These are phyloP conservation scores for Quercus ilex DNA, from an alignment of 306 rosid species.

Conservation along the genomic window DNA sequence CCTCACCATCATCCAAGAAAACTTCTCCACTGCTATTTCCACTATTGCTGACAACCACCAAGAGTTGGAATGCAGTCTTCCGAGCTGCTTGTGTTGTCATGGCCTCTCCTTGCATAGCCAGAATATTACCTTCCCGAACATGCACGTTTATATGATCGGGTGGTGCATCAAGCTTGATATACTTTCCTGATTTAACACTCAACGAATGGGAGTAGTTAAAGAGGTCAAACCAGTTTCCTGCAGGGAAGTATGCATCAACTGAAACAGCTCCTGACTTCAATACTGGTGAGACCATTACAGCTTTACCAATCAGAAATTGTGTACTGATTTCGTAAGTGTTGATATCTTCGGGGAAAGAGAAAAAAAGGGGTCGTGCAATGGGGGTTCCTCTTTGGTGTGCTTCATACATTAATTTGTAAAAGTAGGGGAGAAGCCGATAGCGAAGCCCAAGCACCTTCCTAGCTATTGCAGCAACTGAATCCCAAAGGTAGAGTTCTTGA, in stretches of 20 bases:
- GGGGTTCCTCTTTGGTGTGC: constrained; percentile 72
- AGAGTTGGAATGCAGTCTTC: constrained; percentile 55
- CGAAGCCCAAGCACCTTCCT: constrained; percentile 81
- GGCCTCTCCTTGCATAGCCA: constrained; percentile 75
- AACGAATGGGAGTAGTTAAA: constrained; percentile 61
- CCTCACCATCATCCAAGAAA: constrained; percentile 80
- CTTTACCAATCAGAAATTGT: constrained; percentile 74
- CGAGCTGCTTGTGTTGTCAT: constrained; percentile 47
- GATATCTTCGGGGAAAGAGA: constrained; percentile 81
- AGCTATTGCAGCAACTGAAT: constrained; percentile 75
- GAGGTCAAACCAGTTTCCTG: constrained; percentile 90
- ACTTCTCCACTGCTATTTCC: constrained; percentile 54
- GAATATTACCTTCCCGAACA: constrained; percentile 61
- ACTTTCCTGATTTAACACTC: constrained; percentile 41
- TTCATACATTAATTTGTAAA: constrained; percentile 78
- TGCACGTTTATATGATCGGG: constrained; percentile 77
- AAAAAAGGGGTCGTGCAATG: constrained; percentile 82
- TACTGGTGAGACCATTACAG: constrained; percentile 77
- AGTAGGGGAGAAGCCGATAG: constrained; percentile 75
- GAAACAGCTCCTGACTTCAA: constrained; percentile 46
- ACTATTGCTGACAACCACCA: constrained; percentile 45
- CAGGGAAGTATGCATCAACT: constrained; percentile 78
- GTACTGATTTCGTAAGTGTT: constrained; percentile 57
- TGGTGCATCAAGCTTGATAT: constrained; percentile 65
- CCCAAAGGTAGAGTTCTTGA: constrained; percentile 89